A percentile compares a stretch with the other conserved stretches of the same genome.
Evolutionary conservation across 331 rosid genomes (phyloP).

Genomic region (Erythrophleum ivorense): DNA sequence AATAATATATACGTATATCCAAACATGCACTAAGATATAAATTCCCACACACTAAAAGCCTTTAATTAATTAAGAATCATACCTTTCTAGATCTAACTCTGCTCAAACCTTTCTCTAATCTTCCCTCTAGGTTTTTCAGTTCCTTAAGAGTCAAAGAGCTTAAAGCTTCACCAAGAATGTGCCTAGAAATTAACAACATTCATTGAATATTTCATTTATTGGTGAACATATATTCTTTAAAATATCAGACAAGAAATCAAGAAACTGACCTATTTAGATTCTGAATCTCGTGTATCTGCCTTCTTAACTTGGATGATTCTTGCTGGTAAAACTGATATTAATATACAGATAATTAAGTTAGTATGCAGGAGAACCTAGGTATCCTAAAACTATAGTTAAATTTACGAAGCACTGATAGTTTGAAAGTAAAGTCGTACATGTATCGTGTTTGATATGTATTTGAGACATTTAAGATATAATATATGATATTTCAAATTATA

Average conservation of each 20-base stretch:
- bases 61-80: not conserved
- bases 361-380: not conserved
- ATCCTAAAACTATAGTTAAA: not conserved
- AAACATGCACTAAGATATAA: not conserved
- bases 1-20: not conserved
- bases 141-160: slow-evolving; percentile 76
- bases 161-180: slow-evolving; percentile 90
- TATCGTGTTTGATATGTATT: not conserved
- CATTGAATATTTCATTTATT: not conserved
- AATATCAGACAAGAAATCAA: not conserved
- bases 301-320: slow-evolving; percentile 80
- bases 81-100: slow-evolving; percentile 94
- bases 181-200: slow-evolving; percentile 49
- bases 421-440: not conserved
- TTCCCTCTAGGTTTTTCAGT: slow-evolving; percentile 87
- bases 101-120: slow-evolving; percentile 93
- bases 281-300: slow-evolving; percentile 90
- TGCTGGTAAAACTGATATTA: slow-evolving; percentile 85
- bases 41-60: too few species aligned
- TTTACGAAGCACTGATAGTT: not conserved
- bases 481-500: too few species aligned
- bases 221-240: not conserved
- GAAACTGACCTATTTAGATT: slow-evolving; percentile 68
- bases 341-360: not conserved
- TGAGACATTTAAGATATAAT: too few species aligned